Base-by-base conservation (phyloP, 2,329 filamentous ascomycete genomes). In the Lachnellula cervina region DNA sequence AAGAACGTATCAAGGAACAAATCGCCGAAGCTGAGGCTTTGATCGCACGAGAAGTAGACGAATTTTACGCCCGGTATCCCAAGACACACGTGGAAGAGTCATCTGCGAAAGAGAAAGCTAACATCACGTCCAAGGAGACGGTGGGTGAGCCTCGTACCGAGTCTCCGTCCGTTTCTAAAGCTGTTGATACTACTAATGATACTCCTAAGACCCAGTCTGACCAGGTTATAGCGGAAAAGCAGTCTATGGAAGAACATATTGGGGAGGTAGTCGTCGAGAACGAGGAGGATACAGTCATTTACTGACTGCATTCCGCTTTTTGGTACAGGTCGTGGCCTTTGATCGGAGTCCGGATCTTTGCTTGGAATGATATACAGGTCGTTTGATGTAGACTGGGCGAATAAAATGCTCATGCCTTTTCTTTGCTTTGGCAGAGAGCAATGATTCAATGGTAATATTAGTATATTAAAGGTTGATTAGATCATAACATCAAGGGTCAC, bases 211-310 rank as follows among this genome's bases (percentile, higher is more conserved):
- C 68, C 37, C 61, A 61, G 56, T 59, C 66, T 48, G 60, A 62
- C 45, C 54, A 63, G 58, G 32, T 46, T 25, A 54, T 69, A 71
- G 72, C 60, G 62, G 67, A 59, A 69, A 72, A 66, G 74, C 73
- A 67, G 66, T 77, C 76, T 56, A 69, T 80, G 63, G 80, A 88
- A 57, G 88, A 92, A 66, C 85, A 90, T 59, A 80, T 81, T 50
- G 88, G 84, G 52, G 89, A 92, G 66, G 86, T 93, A 55, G 79
- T 95, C 62, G 84, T 94, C 52, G 88, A 90, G 71, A 89, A 87
- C 53, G 89, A 90, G 58, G 91, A 97, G 74, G 91, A 96, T 67
- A 91, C 87, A 64, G 90, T 96, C 52, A 93, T 96, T 57, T 96
- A 96, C 75, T 96, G 76, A 80, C 54, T 23, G 42, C n/a, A 44